Conservation (phyloP, 2,329 filamentous ascomycete genomes). For the Beauveria sp. region DNA sequence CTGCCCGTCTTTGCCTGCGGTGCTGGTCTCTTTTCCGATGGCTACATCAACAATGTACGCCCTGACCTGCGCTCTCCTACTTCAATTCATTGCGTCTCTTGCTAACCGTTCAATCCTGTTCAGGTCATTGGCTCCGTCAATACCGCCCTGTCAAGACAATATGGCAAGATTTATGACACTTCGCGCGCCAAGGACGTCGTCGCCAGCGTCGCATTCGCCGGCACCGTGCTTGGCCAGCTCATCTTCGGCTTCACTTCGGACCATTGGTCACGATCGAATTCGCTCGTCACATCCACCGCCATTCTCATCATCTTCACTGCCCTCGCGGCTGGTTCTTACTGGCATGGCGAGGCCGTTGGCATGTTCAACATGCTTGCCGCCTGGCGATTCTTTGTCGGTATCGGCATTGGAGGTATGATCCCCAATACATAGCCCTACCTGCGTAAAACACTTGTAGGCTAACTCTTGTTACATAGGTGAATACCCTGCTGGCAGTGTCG, state of each 20-base stretch:
- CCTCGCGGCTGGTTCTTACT: constrained; percentile 70
- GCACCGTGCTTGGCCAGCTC: constrained; percentile 76
- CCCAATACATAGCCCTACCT: background rate
- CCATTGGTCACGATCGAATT: constrained; percentile 76
- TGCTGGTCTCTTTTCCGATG: constrained; percentile 83
- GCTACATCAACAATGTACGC: constrained; percentile 77
- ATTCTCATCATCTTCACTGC: constrained; percentile 82
- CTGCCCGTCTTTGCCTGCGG: constrained; percentile 80
- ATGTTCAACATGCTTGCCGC: constrained; percentile 71
- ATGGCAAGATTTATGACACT: constrained; percentile 58
- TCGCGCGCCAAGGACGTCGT: constrained; percentile 69
- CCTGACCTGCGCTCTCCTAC: background rate
- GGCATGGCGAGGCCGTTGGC: constrained; percentile 57
- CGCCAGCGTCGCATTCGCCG: constrained; percentile 75
- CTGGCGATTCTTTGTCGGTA: constrained; percentile 74
- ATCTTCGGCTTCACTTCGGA: constrained; percentile 76
- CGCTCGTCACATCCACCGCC: constrained; percentile 70
- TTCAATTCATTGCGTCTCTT: background rate
- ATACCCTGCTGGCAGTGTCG: constrained; percentile 77
- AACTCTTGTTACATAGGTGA: constrained; percentile 39
- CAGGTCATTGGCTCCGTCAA: constrained; percentile 83
- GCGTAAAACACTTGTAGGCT: background rate
- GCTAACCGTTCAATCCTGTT: background rate
- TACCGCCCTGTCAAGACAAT: constrained; percentile 64
- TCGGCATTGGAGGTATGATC: constrained; percentile 63